A percentile compares a stretch with the other conserved stretches of the same genome.
phyloP scores from a whole-genome alignment of 306 rosid species.

The Benincasa hispida region DNA sequence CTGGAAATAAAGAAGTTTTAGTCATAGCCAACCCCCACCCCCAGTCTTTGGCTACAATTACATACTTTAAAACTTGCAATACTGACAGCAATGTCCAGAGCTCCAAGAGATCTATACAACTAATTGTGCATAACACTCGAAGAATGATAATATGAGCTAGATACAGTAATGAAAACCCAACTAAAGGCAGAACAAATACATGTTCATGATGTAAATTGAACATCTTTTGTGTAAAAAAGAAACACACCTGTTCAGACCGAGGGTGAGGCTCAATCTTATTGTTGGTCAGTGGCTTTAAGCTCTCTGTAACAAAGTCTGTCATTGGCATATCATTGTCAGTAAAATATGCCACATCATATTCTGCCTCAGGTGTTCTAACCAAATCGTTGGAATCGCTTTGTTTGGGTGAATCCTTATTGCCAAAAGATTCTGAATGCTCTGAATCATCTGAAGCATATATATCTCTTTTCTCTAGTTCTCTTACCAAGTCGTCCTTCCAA shows the following conservation, averaged over 20 bases:
- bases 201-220: background rate
- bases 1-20: background rate
- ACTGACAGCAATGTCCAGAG: background rate
- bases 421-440: constrained; percentile 6
- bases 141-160: background rate
- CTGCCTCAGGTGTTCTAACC: constrained; percentile 10
- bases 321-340: constrained; percentile 13
- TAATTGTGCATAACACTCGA: background rate
- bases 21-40: background rate
- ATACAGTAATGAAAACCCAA: background rate
- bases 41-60: background rate
- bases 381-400: constrained; percentile 16
- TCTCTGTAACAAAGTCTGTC: constrained; percentile 9
- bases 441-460: constrained; percentile 15
- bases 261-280: background rate
- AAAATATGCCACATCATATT: constrained; percentile 10
- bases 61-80: background rate
- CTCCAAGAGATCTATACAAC: background rate
- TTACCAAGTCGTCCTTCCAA: background rate
- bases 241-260: background rate
- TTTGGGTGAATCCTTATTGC: constrained; percentile 7
- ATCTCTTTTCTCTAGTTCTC: constrained; percentile 15
- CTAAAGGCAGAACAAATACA: background rate
- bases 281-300: background rate
- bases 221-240: background rate